Evolutionary conservation across 2,329 filamentous ascomycete species (phyloP), one percentile per base, ranked within the genome.

Genomic region (Venturia pyrina): DNA sequence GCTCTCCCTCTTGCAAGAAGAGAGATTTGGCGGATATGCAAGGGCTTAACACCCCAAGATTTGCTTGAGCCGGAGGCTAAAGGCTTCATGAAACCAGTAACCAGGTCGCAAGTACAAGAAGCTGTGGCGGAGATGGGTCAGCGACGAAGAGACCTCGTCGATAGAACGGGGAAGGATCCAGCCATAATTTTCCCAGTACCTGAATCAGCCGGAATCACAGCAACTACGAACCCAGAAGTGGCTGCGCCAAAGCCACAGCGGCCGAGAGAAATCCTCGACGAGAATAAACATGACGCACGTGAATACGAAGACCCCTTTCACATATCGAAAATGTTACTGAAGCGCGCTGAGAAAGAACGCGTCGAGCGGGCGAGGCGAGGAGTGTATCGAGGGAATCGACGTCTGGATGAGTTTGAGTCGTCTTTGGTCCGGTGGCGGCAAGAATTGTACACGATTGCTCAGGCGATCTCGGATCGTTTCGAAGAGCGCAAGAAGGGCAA

Each of bases 281-380:
- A 32, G 48, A 10, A 53, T 11, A 13, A 5, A 28, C 11, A 15
- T 17, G 11, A 28, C 10, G n/a, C 48, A 28, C 53, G 28, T n/a
- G 53, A 59, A 59, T 59, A 59, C 28, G 53, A 59, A n/a, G 53
- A 59, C 32, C 53, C 53, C 17, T 59, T 59, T n/a, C 53, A 59
- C 17, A 10, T 59, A 37, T 59, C 53, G 17, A 59, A 59, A 37
- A 37, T 59, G 32, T 21, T 59, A n/a, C 28, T 59, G 11, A n/a
- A 59, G 2, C 53, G 53, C 8, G 53, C 53, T 59, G 53, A 17
- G 6, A 59, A 59, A 21, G 53, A 59, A 21, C 15, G 32, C 28
- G 24, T 37, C 5, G 53, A 59, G 11, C 40, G 19, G 15, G 53
- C 32, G 32, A n/a, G 1, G 28, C 28, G 11, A 59, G 53, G 53